These are phyloP conservation scores for Albugo candida DNA, from an alignment of 352 stramenopile genomes.

Conservation along the genomic window DNA sequence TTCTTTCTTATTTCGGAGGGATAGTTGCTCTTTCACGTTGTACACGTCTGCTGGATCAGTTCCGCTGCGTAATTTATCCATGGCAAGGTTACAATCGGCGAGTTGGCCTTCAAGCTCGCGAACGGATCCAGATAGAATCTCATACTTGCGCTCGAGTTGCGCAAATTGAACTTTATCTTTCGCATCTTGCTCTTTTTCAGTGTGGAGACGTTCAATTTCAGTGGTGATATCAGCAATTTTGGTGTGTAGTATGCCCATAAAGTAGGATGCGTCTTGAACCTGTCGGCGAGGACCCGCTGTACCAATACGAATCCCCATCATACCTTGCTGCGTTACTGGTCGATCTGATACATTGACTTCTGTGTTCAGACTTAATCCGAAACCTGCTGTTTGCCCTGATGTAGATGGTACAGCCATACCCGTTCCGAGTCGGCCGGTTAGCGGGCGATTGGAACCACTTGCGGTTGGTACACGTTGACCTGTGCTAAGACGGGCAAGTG, in stretches of 20 bases:
- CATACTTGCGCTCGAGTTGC: constrained; percentile 58
- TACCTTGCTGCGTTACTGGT: constrained; percentile 83
- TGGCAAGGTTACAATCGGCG: constrained; percentile 86
- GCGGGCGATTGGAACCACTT: constrained; percentile 12
- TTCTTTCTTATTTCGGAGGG: constrained; percentile 58
- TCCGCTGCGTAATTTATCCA: constrained; percentile 76
- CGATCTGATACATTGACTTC: constrained; percentile 82
- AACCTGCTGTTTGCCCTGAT: constrained; percentile 42
- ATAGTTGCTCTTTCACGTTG: constrained; percentile 46
- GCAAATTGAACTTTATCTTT: constrained; percentile 83
- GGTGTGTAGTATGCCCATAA: constrained; percentile 76
- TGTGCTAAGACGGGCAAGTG: constrained; percentile 20
- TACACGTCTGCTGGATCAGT: constrained; percentile 47
- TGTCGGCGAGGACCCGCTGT: constrained; percentile 46
- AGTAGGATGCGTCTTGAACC: constrained; percentile 80
- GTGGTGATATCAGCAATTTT: constrained; percentile 75
- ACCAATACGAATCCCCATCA: constrained; percentile 80
- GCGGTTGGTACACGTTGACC: constrained; percentile 16
- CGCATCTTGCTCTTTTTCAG: constrained; percentile 69
- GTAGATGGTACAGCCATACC: constrained; percentile 34
- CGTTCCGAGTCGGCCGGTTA: constrained; percentile 36
- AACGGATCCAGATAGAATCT: constrained; percentile 42
- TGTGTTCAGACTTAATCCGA: constrained; percentile 71
- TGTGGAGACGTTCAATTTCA: constrained; percentile 64
- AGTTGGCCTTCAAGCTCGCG: constrained; percentile 80